phyloP scores from a whole-genome alignment of 306 rosid genomes.

The Vigna angularis region DNA sequence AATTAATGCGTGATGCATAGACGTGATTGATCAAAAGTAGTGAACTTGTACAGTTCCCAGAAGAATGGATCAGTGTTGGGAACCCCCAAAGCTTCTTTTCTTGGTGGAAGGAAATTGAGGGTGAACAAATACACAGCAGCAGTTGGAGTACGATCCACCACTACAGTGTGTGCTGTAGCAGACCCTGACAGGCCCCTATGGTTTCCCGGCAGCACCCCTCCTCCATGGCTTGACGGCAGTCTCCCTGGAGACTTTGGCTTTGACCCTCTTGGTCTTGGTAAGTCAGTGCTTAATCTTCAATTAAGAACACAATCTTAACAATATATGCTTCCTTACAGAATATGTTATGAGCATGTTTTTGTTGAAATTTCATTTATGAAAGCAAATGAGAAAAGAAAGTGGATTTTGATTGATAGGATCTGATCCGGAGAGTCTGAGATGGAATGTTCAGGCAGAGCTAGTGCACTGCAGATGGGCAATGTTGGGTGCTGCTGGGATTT shows the following conservation, averaged over 20 bases:
- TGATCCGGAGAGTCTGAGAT: conserved; percentile 43
- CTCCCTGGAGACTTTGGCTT: conserved; percentile 76
- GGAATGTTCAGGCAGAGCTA: conserved; percentile 43
- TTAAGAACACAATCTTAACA: neutral
- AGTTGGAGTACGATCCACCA: conserved; percentile 7
- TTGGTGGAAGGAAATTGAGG: conserved; percentile 63
- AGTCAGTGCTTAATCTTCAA: neutral
- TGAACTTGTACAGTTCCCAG: conserved; percentile 38
- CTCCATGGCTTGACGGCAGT: conserved; percentile 46
- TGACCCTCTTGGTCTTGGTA: conserved; percentile 75
- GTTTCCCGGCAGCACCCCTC: conserved; percentile 47
- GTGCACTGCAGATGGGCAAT: conserved; percentile 53
- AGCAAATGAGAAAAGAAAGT: neutral
- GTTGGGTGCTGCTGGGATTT: conserved; percentile 45
- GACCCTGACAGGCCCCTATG: conserved; percentile 39
- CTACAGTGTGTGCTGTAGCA: conserved; percentile 32
- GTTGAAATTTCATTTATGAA: neutral
- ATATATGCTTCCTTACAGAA: no score
- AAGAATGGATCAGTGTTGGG: conserved; percentile 36
- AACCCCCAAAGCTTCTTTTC: conserved; percentile 21
- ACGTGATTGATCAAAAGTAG: conserved; percentile 22
- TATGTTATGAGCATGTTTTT: neutral
- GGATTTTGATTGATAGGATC: conserved; percentile 38
- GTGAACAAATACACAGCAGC: conserved; percentile 26
- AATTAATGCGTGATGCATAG: neutral